Evolutionary conservation across 768 basidiomycete species (phyloP).

Genomic region (Strobilomyces echinocephalus): DNA sequence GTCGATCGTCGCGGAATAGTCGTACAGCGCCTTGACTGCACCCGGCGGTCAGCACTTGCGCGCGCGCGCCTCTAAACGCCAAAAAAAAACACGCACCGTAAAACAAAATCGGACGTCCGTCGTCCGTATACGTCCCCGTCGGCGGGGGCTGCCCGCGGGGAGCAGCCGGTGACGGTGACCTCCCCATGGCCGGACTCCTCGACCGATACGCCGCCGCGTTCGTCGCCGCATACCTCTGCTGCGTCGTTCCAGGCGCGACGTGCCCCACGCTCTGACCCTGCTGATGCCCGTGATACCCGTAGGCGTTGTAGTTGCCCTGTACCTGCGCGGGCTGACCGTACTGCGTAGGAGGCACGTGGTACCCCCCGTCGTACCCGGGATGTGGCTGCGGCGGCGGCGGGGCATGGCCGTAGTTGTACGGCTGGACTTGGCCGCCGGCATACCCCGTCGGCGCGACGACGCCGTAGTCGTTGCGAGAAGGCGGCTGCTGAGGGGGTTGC

Average conservation of each 20-base stretch:
- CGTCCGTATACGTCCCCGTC: slow-evolving; percentile 78
- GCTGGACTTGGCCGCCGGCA: too few relatives aligned
- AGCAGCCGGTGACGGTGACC: slow-evolving; percentile 48
- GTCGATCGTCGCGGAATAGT: slow-evolving; percentile 77
- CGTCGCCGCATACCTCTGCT: slow-evolving; percentile 24
- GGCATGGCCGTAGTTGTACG: too few relatives aligned
- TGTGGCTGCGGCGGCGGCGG: too few relatives aligned
- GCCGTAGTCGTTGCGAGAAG: slow-evolving; percentile 13
- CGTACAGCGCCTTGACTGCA: slow-evolving; percentile 83
- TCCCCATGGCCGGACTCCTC: slow-evolving; percentile 38
- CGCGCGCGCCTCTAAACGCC: slow-evolving; percentile 68
- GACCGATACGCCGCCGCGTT: slow-evolving; percentile 34
- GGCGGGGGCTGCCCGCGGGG: slow-evolving; percentile 39
- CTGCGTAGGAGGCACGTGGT: too few relatives aligned
- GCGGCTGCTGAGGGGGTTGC: slow-evolving; percentile 19
- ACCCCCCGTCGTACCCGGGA: too few relatives aligned
- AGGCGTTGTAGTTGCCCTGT: too few relatives aligned
- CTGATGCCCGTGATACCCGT: too few relatives aligned
- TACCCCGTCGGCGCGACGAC: slow-evolving; percentile 13
- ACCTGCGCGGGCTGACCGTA: too few relatives aligned
- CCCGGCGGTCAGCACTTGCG: neutral
- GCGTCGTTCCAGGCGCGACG: slow-evolving; percentile 32
- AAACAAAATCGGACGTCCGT: slow-evolving; percentile 38
- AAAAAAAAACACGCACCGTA: slow-evolving; percentile 30
- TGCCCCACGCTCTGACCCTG: slow-evolving; percentile 10